Percentiles rank a stretch among this genome's conserved stretches.
Evolutionary conservation across 2,329 filamentous ascomycete species (phyloP).

Genomic region (Phaeosphaeria sp.): DNA sequence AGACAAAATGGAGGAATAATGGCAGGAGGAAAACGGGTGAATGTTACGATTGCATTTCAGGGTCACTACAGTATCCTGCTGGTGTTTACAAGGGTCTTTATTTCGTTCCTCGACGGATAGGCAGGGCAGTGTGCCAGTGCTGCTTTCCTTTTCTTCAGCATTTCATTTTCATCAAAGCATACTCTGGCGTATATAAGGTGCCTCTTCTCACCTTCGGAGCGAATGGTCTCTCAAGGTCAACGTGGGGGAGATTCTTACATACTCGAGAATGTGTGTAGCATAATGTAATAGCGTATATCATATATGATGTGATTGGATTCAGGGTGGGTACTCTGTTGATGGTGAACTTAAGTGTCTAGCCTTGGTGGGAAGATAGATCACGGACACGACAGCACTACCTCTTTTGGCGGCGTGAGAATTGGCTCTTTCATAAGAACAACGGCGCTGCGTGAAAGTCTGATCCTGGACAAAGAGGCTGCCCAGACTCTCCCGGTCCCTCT

Average conservation of each 20-base stretch:
- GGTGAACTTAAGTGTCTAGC: no score
- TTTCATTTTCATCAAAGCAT: neutral
- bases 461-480: no score
- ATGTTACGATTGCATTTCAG: conserved; percentile 20
- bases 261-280: neutral
- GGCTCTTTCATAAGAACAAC: no score
- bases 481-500: no score
- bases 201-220: neutral
- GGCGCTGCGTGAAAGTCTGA: no score
- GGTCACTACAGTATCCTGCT: conserved; percentile 7
- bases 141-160: neutral
- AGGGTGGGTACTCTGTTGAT: no score
- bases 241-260: neutral
- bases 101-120: neutral
- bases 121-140: neutral
- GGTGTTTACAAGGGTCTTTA: conserved; percentile 13
- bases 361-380: no score
- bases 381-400: no score
- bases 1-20: conserved; percentile 36
- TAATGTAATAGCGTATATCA: neutral
- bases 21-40: conserved; percentile 10
- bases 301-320: no score
- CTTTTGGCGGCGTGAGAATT: no score
- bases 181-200: neutral
- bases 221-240: neutral